Evolutionary conservation across 2,329 filamentous ascomycete species (phyloP), one percentile per base, ranked within the genome.

Genomic region (Xylaria sp.): DNA sequence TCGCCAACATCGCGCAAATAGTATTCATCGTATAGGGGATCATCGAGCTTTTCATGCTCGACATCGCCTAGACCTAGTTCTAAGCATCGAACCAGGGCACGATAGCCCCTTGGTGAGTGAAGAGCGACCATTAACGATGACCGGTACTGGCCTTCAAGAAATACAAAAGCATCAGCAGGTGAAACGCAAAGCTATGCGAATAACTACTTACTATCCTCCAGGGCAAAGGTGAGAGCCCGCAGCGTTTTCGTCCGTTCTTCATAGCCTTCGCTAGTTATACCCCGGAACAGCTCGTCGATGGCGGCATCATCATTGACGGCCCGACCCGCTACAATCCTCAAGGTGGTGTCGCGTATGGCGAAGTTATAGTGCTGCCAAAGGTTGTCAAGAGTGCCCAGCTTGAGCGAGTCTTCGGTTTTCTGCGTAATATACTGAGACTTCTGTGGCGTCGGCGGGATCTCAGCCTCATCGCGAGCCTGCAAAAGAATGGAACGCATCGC

Each of bases 341-440:
- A 79, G 9, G 86, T 84, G 59, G 88, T 87, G 61, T 90, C 86
- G 65, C 86, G 80, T 63, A 92, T 88, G 18, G 88, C 83, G 68
- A 84, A 87, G 72, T 87, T 93, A 61, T 88, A 88, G 71, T 89
- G 89, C 55, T 82, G 78, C 10, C 89, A 76, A 3, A 92, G 79
- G 64, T 84, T 88, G 55, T 85, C 78, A 8, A 92, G 77, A 0
- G 89, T 92, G 48, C 81, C 78, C 9, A 85, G 70, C 59, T 85
- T 83, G 48, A 92, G 78, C 1, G 87, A 83, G 69, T 91, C 88
- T 69, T 92, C 88, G 1, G 87, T 90, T 23, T 88, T 85, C 71
- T 91, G 86, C 11, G 85, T 89, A 64, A 91, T 89, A 71, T 90
- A 89, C 66, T 87, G 83, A 54, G 88, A 83, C 70, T 88, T 87